Conservation (phyloP, 805 yeast genomes). For the Candida golubevii region DNA sequence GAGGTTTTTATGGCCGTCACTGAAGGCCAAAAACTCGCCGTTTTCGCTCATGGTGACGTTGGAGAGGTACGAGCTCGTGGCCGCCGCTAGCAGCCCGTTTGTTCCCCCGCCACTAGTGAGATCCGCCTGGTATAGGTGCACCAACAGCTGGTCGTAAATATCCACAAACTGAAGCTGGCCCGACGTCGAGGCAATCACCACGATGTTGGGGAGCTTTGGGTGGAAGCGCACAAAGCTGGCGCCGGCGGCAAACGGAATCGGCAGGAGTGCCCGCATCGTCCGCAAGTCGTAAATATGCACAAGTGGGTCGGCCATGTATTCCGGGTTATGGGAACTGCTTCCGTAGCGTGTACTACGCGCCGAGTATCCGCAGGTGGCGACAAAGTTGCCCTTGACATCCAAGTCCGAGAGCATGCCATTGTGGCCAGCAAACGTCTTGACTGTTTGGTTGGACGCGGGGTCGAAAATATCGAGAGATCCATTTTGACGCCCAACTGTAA, state of each 20-base stretch:
- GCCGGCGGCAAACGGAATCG: conserved; percentile 85
- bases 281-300: conserved; percentile 80
- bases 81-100: conserved; percentile 2
- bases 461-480: conserved; percentile 67
- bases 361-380: conserved; percentile 80
- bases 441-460: conserved; percentile 42
- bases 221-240: conserved; percentile 81
- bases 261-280: conserved; percentile 64
- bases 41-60: conserved; percentile 55
- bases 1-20: conserved; percentile 58
- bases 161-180: conserved; percentile 89
- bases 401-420: conserved; percentile 59
- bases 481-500: conserved; percentile 54
- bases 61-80: conserved; percentile 30
- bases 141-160: conserved; percentile 68
- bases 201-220: conserved; percentile 77
- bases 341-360: conserved; percentile 51
- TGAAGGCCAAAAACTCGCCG: conserved; percentile 74
- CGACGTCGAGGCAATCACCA: conserved; percentile 64
- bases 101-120: conserved; percentile 20
- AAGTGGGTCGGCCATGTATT: conserved; percentile 60
- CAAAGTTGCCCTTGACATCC: conserved; percentile 58
- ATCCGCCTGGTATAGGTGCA: conserved; percentile 64
- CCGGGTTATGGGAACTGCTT: conserved; percentile 12
- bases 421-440: conserved; percentile 56